These are phyloP conservation scores for Candida schatavii DNA, from an alignment of 805 yeast genomes.

Conservation along the genomic window DNA sequence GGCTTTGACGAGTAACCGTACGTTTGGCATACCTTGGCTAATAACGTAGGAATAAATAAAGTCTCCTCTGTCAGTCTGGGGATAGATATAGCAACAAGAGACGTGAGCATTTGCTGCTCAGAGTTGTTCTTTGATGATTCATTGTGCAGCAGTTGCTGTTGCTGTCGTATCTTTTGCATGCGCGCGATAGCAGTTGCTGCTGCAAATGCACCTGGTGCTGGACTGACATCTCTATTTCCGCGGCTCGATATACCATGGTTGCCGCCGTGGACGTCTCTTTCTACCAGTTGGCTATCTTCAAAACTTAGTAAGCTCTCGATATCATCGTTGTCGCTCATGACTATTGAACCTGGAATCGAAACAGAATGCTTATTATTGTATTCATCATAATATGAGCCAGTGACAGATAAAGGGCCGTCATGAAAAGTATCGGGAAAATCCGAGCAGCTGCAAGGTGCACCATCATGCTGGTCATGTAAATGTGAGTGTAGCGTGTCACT, in stretches of 20 bases:
- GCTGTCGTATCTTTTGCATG: constrained; percentile 37
- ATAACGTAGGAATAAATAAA: constrained; percentile 65
- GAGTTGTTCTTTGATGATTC: constrained; percentile 9
- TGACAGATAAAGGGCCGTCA: constrained; percentile 63
- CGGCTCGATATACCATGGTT: background rate
- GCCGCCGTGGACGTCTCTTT: constrained; percentile 7
- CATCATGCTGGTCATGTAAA: constrained; percentile 25
- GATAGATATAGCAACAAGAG: constrained; percentile 62
- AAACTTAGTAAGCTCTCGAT: constrained; percentile 26
- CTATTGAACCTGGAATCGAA: constrained; percentile 34
- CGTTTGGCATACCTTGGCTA: constrained; percentile 65
- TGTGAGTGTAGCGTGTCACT: constrained; percentile 9
- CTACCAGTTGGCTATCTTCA: constrained; percentile 21
- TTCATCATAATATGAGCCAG: constrained; percentile 54
- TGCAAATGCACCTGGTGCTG: constrained; percentile 72
- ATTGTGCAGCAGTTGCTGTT: constrained; percentile 17
- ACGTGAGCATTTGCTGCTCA: constrained; percentile 36
- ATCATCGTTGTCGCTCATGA: constrained; percentile 46
- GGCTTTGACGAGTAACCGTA: constrained; percentile 73
- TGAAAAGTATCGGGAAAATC: constrained; percentile 53
- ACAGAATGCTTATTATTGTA: constrained; percentile 17
- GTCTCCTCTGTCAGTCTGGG: constrained; percentile 82
- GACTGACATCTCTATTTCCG: constrained; percentile 46
- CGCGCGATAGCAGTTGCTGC: constrained; percentile 63
- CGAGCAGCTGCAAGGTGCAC: constrained; percentile 59